Conservation (phyloP, 1,284 basidiomycete genomes). For the Ustilago xerochloae region DNA sequence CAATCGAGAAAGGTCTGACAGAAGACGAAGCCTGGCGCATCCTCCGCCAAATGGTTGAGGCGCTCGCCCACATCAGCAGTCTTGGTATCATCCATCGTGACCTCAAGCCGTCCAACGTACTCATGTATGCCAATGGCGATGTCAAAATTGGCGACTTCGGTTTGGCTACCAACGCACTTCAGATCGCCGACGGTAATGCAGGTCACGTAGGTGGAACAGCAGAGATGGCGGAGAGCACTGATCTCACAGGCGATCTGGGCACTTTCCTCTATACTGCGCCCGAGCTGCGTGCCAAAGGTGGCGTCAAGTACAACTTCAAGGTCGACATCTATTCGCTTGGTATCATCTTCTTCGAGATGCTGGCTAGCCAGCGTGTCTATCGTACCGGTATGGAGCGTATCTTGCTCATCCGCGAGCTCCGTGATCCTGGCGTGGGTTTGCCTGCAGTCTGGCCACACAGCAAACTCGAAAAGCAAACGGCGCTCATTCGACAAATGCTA, state of each 20-base stretch:
- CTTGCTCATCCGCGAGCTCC: slow-evolving; percentile 80
- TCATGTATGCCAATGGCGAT: slow-evolving; percentile 75
- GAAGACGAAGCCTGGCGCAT: slow-evolving; percentile 84
- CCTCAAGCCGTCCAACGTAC: slow-evolving; percentile 64
- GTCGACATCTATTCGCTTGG: slow-evolving; percentile 94
- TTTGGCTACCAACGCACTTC: slow-evolving; percentile 72
- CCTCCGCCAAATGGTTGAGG: slow-evolving; percentile 87
- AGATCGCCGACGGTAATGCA: slow-evolving; percentile 54
- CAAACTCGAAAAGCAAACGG: slow-evolving; percentile 72
- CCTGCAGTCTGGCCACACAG: slow-evolving; percentile 77
- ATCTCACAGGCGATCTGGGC: slow-evolving; percentile 75
- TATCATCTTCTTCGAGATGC: slow-evolving; percentile 98
- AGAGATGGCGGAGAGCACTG: slow-evolving; percentile 74
- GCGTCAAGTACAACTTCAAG: slow-evolving; percentile 78
- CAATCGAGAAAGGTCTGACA: slow-evolving; percentile 63
- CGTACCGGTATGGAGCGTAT: slow-evolving; percentile 88
- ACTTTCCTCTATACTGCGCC: slow-evolving; percentile 94
- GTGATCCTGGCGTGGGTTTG: slow-evolving; percentile 79
- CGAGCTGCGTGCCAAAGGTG: slow-evolving; percentile 69
- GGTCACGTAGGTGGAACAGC: slow-evolving; percentile 74
- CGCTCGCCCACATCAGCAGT: slow-evolving; percentile 85
- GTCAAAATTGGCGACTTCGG: slow-evolving; percentile 97
- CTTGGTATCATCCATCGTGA: slow-evolving; percentile 92
- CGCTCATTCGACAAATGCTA: slow-evolving; percentile 83
- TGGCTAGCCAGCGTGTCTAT: slow-evolving; percentile 76